phyloP scores from a whole-genome alignment of 805 yeast genomes.

The Starmera caribaea region DNA sequence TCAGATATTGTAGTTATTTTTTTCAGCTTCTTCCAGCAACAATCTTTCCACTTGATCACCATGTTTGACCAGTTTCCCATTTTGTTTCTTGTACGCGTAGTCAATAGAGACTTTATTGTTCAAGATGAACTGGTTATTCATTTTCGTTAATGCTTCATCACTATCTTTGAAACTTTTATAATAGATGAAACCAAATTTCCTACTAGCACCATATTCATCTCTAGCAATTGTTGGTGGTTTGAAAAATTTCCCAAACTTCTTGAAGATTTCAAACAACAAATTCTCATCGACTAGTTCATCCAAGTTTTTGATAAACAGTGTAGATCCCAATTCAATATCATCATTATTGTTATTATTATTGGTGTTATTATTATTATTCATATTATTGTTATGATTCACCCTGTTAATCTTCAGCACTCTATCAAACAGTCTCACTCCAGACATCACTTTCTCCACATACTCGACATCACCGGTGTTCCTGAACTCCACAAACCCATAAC shows the following conservation, averaged over 20 bases:
- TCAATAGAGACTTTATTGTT: slow-evolving; percentile 50
- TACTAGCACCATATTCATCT: slow-evolving; percentile 37
- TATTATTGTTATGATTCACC: slow-evolving; percentile 24
- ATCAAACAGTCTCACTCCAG: slow-evolving; percentile 53
- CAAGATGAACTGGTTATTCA: slow-evolving; percentile 64
- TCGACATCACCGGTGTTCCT: slow-evolving; percentile 50
- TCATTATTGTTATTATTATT: slow-evolving; percentile 11
- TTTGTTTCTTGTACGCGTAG: slow-evolving; percentile 58
- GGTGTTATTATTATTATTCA: slow-evolving; percentile 1
- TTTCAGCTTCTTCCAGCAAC: slow-evolving; percentile 55
- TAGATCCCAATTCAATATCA: slow-evolving; percentile 45
- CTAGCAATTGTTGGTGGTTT: slow-evolving; percentile 40
- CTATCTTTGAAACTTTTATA: slow-evolving; percentile 57
- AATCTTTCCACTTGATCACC: slow-evolving; percentile 75
- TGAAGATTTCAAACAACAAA: slow-evolving; percentile 39
- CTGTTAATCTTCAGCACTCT: slow-evolving; percentile 49
- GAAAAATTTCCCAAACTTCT: slow-evolving; percentile 56
- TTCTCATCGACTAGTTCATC: slow-evolving; percentile 57
- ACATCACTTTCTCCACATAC: slow-evolving; percentile 52
- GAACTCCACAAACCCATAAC: slow-evolving; percentile 83
- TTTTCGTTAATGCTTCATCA: slow-evolving; percentile 59
- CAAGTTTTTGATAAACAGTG: slow-evolving; percentile 59
- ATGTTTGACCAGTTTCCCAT: slow-evolving; percentile 46
- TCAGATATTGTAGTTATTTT: slow-evolving; percentile 20
- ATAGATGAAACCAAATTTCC: slow-evolving; percentile 59